Conservation (phyloP, 2,329 filamentous ascomycete species). For the Stachybotrys echinatus region DNA sequence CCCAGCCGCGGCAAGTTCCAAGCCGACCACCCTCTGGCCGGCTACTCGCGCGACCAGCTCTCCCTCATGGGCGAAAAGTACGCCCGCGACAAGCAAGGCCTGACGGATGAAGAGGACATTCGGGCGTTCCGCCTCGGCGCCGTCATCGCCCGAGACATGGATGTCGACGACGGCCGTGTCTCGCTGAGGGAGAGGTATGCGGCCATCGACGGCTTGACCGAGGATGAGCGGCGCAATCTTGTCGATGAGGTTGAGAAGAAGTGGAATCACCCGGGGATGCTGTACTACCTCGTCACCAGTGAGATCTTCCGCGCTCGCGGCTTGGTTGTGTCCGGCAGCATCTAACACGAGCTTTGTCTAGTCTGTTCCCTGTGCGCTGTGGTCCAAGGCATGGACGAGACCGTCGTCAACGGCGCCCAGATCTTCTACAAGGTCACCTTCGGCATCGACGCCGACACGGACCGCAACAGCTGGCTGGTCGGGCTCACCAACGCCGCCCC, state of each 20-base stretch:
- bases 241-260: constrained; percentile 57
- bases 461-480: too few relatives aligned
- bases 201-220: constrained; percentile 46
- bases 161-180: constrained; percentile 13
- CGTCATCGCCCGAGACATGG: constrained; percentile 48
- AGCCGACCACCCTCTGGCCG: constrained; percentile 30
- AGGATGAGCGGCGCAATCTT: constrained; percentile 52
- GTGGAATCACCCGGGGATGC: constrained; percentile 62
- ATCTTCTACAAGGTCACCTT: constrained; percentile 32
- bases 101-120: constrained; percentile 50
- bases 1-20: too few relatives aligned
- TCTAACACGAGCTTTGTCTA: too few relatives aligned
- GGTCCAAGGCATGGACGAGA: constrained; percentile 63
- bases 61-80: constrained; percentile 52
- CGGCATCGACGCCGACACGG: constrained; percentile 29
- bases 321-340: too few relatives aligned
- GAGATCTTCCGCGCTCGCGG: too few relatives aligned
- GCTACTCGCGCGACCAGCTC: constrained; percentile 39
- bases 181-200: constrained; percentile 31
- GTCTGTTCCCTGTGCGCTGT: constrained; percentile 62
- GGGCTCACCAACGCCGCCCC: constrained; percentile 52
- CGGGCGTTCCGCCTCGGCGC: constrained; percentile 56
- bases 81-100: constrained; percentile 43
- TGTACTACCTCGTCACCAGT: constrained; percentile 60
- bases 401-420: constrained; percentile 60